These are phyloP conservation scores for Tilletia caries DNA, from an alignment of 1,284 basidiomycete genomes.

Conservation along the genomic window DNA sequence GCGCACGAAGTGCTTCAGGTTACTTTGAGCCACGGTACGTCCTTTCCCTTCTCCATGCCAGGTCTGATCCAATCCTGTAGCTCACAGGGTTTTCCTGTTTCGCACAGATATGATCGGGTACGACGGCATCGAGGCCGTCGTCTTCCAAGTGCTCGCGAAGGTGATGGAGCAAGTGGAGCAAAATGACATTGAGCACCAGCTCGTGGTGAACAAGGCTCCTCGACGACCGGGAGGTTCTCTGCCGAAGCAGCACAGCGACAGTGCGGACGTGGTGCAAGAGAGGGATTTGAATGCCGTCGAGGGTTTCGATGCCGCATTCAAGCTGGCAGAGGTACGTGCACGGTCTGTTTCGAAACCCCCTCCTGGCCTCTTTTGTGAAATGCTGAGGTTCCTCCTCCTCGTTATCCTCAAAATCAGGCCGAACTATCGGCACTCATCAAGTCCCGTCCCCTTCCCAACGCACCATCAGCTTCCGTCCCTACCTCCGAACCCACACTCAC, in stretches of 20 bases:
- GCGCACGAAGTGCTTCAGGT: slow-evolving; percentile 97
- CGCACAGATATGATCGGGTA: slow-evolving; percentile 74
- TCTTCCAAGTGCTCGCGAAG: slow-evolving; percentile 61
- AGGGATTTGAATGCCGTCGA: slow-evolving; percentile 78
- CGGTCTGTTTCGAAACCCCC: not conserved
- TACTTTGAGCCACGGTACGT: slow-evolving; percentile 78
- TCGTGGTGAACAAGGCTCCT: slow-evolving; percentile 44
- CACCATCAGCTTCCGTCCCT: not conserved
- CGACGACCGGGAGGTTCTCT: slow-evolving; percentile 22
- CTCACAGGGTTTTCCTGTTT: not conserved
- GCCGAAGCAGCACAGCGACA: slow-evolving; percentile 21
- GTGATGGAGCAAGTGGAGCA: slow-evolving; percentile 47
- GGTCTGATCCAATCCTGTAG: not conserved
- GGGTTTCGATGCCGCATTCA: slow-evolving; percentile 75
- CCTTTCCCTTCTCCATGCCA: not conserved
- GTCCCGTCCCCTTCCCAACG: slow-evolving; percentile 42
- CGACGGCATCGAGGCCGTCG: slow-evolving; percentile 91
- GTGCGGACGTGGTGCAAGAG: slow-evolving; percentile 19
- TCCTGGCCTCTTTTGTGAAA: not conserved
- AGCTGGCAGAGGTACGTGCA: slow-evolving; percentile 67
- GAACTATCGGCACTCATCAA: slow-evolving; percentile 74
- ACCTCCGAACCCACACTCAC: no score
- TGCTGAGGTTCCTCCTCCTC: slow-evolving; percentile 6
- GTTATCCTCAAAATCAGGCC: slow-evolving; percentile 54
- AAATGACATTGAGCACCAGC: slow-evolving; percentile 30